Base-by-base conservation (phyloP, 768 basidiomycete genomes). In the Saitozyma podzolica region DNA sequence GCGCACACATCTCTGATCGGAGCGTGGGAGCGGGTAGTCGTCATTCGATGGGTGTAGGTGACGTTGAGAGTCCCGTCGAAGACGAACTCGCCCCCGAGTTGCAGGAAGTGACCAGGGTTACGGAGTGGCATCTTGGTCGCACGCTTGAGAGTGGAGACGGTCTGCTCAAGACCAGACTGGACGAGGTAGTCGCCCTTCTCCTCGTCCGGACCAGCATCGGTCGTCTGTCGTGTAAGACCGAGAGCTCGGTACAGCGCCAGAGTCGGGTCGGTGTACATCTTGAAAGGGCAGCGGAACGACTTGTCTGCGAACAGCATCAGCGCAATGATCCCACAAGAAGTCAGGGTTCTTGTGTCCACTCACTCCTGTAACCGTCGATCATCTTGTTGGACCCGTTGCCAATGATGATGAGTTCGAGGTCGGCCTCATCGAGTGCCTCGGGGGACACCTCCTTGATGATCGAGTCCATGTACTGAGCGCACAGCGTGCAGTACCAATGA, bases 21-120 rank as follows among this genome's bases (percentile, higher is more conserved):
- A 0, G 87, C 86, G 68, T 96, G 92, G 5, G 85, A 85, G 50
- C 86, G 84, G 1, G 89, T 83, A 13, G 81, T 86, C 51, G 84
- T 86, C 92, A 96, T 96, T 7, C 92, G 86, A 80, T 93, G 91
- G 0, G 90, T 88, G 73, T 85, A 95, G 8, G 84, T 80, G 67
- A 88, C 89, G 9, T 82, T 83, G 66, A 89, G 76, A 8, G 90
- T 88, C 64, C 60, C 61, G 41, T 73, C 86, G 14, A 89, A 82
- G 29, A 89, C 84, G 73, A 95, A 94, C 81, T 97, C 94, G 20
- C 93, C 94, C 9, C 93, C 93, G 17, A 95, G 82, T 78, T 94
- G 91, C 48, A 83, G 80, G 49, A 87, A 73, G 43, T 73, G 67
- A 10, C 77, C 77, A 11, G 75, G 75, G 42, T 89, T 89, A 13